phyloP scores from a whole-genome alignment of 495 filamentous ascomycete species.

The Penicillium pulvis region DNA sequence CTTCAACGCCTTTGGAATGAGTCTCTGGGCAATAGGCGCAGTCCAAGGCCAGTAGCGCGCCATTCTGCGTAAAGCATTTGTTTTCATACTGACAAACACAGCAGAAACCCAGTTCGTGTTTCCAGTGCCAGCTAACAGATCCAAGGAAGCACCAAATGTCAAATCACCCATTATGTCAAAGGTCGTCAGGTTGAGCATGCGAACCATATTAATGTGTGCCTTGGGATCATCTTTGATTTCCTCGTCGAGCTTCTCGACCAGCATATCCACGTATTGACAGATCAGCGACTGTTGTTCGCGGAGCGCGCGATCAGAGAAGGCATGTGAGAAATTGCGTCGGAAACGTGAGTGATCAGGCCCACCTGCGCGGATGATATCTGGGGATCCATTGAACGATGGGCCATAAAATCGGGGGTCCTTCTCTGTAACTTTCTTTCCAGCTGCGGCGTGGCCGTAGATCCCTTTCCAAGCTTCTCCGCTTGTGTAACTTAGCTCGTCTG shows the following conservation, averaged over 20 bases:
- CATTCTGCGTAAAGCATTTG: background rate
- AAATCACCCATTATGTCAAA: constrained; percentile 5
- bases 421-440: background rate
- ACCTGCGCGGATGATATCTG: constrained; percentile 1
- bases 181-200: constrained; percentile 10
- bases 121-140: background rate
- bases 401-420: background rate
- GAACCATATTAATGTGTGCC: constrained; percentile 9
- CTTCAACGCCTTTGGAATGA: background rate
- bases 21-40: background rate
- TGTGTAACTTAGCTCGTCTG: background rate
- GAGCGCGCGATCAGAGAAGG: constrained; percentile 1
- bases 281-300: constrained; percentile 5
- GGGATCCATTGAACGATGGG: background rate
- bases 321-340: background rate
- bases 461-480: background rate
- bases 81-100: background rate
- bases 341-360: background rate
- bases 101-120: background rate
- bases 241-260: background rate
- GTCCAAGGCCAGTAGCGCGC: background rate
- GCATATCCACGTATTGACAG: background rate
- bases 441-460: constrained; percentile 1
- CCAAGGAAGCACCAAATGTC: background rate
- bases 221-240: background rate